Evolutionary conservation across 176 grass and related monocot genomes (phyloP).

Genomic region (Secale cereale): DNA sequence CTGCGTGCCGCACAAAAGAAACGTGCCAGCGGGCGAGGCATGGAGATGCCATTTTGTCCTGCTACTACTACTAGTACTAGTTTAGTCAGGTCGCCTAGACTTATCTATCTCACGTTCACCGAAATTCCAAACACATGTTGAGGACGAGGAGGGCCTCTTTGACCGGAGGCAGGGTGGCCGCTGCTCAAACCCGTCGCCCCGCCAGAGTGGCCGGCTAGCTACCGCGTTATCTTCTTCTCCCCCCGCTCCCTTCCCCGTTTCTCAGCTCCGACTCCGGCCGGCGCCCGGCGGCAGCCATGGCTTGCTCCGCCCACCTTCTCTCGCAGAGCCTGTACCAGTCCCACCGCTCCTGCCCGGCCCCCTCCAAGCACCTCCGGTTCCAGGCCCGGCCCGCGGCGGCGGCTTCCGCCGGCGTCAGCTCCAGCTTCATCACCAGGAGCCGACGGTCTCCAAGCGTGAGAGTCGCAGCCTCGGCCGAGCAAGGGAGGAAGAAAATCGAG

Average conservation of each 20-base stretch:
- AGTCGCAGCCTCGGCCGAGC: slow-evolving; percentile 47
- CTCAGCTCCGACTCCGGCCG: neutral
- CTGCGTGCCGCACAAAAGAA: neutral
- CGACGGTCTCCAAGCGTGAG: slow-evolving; percentile 17
- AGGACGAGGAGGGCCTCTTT: slow-evolving; percentile 14
- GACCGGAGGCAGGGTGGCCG: neutral
- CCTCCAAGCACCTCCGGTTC: slow-evolving; percentile 28
- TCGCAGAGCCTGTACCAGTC: slow-evolving; percentile 51
- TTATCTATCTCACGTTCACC: neutral
- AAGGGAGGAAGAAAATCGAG: slow-evolving; percentile 71
- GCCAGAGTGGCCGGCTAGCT: neutral
- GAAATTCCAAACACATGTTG: slow-evolving; percentile 43
- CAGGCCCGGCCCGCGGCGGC: neutral
- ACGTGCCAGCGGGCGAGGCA: neutral
- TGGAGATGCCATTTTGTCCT: slow-evolving; percentile 2
- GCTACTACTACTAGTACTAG: neutral
- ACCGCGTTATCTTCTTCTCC: neutral
- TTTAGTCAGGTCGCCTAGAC: neutral
- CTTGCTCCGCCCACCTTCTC: slow-evolving; percentile 65
- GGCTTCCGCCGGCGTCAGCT: slow-evolving; percentile 10
- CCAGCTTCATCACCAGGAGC: slow-evolving; percentile 3
- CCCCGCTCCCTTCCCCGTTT: neutral
- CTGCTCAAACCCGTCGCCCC: neutral
- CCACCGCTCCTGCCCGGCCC: neutral
- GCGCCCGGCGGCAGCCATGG: slow-evolving; percentile 32